These are phyloP conservation scores for Daedalea quercina DNA, from an alignment of 768 basidiomycete species.

Conservation along the genomic window DNA sequence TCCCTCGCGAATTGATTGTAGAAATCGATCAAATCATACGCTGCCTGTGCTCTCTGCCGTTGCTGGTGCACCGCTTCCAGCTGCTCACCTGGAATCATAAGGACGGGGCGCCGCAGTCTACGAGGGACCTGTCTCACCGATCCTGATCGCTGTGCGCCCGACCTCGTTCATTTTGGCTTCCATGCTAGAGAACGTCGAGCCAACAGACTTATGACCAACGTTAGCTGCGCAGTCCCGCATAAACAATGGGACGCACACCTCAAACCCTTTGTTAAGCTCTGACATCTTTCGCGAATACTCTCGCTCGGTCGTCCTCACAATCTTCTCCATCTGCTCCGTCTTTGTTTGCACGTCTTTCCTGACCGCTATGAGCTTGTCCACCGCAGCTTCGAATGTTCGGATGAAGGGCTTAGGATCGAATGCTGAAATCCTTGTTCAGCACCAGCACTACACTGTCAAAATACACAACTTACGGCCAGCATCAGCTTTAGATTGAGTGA, in stretches of 20 bases:
- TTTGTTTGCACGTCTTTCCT: constrained; percentile 86
- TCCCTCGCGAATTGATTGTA: constrained; percentile 88
- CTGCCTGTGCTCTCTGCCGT: constrained; percentile 88
- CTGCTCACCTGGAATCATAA: constrained; percentile 67
- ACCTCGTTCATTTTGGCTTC: constrained; percentile 90
- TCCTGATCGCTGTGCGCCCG: constrained; percentile 87
- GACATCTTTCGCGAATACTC: constrained; percentile 92
- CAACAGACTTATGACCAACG: constrained; percentile 58
- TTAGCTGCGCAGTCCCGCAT: background rate
- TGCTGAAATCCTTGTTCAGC: constrained; percentile 39
- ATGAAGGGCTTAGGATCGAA: constrained; percentile 94
- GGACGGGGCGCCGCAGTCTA: background rate
- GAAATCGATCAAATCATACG: constrained; percentile 88
- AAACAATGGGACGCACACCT: constrained; percentile 45
- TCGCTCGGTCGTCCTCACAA: constrained; percentile 79
- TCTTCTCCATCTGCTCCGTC: constrained; percentile 90
- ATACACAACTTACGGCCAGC: constrained; percentile 70
- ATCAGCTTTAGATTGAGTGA: constrained; percentile 75
- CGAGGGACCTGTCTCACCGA: constrained; percentile 46
- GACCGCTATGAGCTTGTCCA: constrained; percentile 81
- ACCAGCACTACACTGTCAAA: background rate
- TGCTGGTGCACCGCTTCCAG: constrained; percentile 91
- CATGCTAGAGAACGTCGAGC: constrained; percentile 83
- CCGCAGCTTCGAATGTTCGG: constrained; percentile 82
- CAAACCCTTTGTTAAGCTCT: constrained; percentile 91